These are phyloP conservation scores for Xylaria sp. DNA, from an alignment of 2,329 filamentous ascomycete species.

Conservation along the genomic window DNA sequence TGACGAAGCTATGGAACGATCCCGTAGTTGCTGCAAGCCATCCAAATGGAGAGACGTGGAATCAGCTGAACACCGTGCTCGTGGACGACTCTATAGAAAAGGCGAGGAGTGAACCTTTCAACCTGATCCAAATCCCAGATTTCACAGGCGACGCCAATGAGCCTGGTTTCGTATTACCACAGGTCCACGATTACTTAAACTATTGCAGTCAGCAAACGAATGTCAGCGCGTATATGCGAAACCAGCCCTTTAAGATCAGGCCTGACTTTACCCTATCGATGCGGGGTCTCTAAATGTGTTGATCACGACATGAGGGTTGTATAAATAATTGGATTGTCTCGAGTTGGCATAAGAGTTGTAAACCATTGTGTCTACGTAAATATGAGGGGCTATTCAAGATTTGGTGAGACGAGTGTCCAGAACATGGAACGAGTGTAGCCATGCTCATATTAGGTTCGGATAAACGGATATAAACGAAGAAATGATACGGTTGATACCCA, in stretches of 20 bases:
- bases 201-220: conserved; percentile 64
- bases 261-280: conserved; percentile 39
- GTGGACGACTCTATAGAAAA: conserved; percentile 89
- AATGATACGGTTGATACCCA: conserved; percentile 29
- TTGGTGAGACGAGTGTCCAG: conserved; percentile 1
- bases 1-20: conserved; percentile 77
- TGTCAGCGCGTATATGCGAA: conserved; percentile 70
- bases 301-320: not conserved
- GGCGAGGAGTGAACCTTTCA: conserved; percentile 83
- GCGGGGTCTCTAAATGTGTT: not conserved
- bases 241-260: conserved; percentile 60
- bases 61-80: conserved; percentile 87
- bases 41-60: conserved; percentile 67
- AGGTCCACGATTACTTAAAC: conserved; percentile 72
- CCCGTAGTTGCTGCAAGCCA: conserved; percentile 56
- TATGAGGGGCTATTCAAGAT: not conserved
- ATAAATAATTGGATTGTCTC: not conserved
- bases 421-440: not conserved
- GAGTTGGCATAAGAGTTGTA: not conserved
- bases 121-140: conserved; percentile 83
- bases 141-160: conserved; percentile 66
- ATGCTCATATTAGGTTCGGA: conserved; percentile 4
- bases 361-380: conserved; percentile 5
- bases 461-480: conserved; percentile 16
- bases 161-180: conserved; percentile 59